Base-by-base conservation (phyloP, 768 basidiomycete genomes). In the Leccinum subgranulosum region DNA sequence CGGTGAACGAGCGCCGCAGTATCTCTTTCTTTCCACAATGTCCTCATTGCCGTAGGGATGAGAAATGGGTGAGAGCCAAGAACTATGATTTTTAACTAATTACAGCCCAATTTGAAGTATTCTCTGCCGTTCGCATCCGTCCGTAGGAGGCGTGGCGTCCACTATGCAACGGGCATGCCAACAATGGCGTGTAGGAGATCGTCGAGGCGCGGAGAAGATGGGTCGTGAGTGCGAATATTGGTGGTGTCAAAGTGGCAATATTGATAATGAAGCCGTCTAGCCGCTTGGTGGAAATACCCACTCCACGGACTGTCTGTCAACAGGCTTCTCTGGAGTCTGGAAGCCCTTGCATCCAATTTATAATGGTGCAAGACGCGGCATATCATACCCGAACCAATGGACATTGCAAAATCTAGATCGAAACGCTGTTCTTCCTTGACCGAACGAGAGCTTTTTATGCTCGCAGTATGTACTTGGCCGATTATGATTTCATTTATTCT, bases 291-390 rank as follows among this genome's bases (percentile, higher is more conserved):
- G 43, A 48, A 59, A 56, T 62, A 57, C 33, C 31, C 58, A 55
- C 66, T 58, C 63, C 66, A 62, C 54, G 56, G 27, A 39, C 39
- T 39, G 39, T 43, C 48, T 54, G 49, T 52, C 46, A 25, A 34
- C 17, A 29, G 1, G n/a, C 43, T 51, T 60, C 56, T 49, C 29
- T 11, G 34, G 12, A 17, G 12, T 47, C 46, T 27, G 25, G 34
- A 49, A 11, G 3, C 10, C 27, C 7, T 27, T 51, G 28, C 25
- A 14, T 27, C 23, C 27, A 41, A 46, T 51, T 43, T 31, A 31
- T 21, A 27, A 31, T 2, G 29, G 2, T 39, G 36, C 17, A 39
- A n/a, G 21, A 62, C 49, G 33, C 11, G 47, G 49, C 6, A 56
- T 11, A 34, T 47, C 17, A 14, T 17, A n/a, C 39, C 55, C 53